phyloP scores from a whole-genome alignment of 2,329 filamentous ascomycete genomes.

The Sporothrix pseudoabietina region DNA sequence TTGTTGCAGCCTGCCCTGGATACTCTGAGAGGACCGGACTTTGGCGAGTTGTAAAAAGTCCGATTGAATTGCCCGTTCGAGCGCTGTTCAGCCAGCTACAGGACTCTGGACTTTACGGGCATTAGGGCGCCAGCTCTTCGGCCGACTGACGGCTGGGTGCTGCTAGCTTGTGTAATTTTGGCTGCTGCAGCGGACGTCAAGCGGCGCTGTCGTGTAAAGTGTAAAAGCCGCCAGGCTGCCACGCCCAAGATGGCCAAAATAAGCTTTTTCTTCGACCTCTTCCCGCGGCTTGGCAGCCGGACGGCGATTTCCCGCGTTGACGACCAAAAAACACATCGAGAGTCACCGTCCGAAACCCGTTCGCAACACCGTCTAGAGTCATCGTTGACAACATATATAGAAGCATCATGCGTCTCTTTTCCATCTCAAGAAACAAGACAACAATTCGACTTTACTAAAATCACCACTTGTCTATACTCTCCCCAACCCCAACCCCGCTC shows the following conservation, averaged over 20 bases:
- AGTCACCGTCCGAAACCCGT: neutral
- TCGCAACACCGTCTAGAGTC: too few species aligned
- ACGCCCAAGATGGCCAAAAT: neutral
- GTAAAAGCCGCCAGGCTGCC: slow-evolving; percentile 9
- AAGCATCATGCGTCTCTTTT: neutral
- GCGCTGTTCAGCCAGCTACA: neutral
- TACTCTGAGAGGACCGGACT: neutral
- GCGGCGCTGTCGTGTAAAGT: slow-evolving; percentile 3
- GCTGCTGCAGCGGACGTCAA: neutral
- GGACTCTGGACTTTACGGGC: neutral
- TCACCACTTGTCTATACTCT: neutral
- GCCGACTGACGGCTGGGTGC: neutral
- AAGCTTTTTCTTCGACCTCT: neutral
- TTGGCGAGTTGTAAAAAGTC: neutral
- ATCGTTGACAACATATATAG: neutral
- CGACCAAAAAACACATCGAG: too few species aligned
- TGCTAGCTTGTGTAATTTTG: neutral
- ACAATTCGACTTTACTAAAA: neutral
- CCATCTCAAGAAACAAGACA: neutral
- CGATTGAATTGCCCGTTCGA: neutral
- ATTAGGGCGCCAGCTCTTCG: neutral
- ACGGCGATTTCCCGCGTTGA: neutral
- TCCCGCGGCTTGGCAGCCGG: neutral
- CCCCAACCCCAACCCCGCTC: neutral
- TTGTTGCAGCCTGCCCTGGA: neutral